phyloP scores from a whole-genome alignment of 345 rosid genomes.

The Eucalyptus polybractea region DNA sequence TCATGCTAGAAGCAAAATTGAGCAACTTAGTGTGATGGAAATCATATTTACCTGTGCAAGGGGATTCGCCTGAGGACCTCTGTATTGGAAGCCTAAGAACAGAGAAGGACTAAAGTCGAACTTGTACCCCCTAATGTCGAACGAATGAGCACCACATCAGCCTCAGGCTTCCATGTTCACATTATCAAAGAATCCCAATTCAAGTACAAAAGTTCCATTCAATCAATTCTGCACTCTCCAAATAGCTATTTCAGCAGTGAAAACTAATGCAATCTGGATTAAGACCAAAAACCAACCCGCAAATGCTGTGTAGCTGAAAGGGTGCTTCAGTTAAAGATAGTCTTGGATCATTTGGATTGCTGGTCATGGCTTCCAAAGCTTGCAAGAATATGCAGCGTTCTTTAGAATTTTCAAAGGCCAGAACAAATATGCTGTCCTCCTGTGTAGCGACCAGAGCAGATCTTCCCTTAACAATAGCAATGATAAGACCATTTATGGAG shows the following conservation, averaged over 20 bases:
- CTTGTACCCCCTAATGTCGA: constrained; percentile 60
- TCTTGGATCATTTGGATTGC: constrained; percentile 69
- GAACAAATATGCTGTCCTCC: constrained; percentile 31
- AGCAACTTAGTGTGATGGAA: background rate
- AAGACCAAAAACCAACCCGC: background rate
- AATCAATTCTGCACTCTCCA: background rate
- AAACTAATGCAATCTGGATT: background rate
- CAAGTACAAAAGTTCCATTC: background rate
- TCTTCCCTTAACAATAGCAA: constrained; percentile 18
- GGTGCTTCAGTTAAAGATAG: constrained; percentile 28
- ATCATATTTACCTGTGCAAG: constrained; percentile 58
- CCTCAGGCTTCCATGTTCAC: constrained; percentile 63
- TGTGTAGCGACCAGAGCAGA: constrained; percentile 81
- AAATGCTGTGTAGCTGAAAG: constrained; percentile 34
- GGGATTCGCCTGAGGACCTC: constrained; percentile 89
- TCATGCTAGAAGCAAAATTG: too few relatives aligned
- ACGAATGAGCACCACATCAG: constrained; percentile 87
- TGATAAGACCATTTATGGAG: constrained; percentile 41
- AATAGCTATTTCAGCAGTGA: background rate
- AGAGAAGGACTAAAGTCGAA: constrained; percentile 50
- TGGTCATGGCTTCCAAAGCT: constrained; percentile 35
- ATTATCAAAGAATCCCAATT: background rate
- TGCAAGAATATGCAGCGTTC: constrained; percentile 49
- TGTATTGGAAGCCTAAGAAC: constrained; percentile 77
- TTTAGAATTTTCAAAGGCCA: constrained; percentile 44